Evolutionary conservation across 176 grass and related monocot genomes (phyloP).

Genomic region (Rhynchospora pubera): DNA sequence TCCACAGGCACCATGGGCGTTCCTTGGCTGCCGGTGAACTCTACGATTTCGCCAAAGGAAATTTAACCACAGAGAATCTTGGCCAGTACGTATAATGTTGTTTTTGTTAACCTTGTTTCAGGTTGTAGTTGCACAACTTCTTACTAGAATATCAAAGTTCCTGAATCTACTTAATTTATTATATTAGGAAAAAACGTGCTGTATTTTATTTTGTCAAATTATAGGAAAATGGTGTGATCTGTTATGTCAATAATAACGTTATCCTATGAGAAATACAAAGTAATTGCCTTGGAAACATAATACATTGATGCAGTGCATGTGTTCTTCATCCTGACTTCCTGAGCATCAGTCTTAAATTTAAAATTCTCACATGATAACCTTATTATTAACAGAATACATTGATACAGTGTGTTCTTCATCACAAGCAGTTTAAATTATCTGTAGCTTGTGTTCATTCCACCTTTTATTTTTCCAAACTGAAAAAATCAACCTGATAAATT

Average conservation of each 20-base stretch:
- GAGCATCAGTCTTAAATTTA: too few relatives aligned
- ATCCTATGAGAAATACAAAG: neutral
- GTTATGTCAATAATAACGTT: too few relatives aligned
- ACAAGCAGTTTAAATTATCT: too few relatives aligned
- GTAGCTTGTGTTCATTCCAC: neutral
- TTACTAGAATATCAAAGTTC: neutral
- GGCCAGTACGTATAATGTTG: slow-evolving; percentile 27
- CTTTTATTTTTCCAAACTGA: too few relatives aligned
- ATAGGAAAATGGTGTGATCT: too few relatives aligned
- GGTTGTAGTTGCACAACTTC: too few relatives aligned
- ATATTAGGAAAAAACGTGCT: neutral
- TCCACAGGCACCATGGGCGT: slow-evolving; percentile 25
- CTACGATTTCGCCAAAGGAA: slow-evolving; percentile 49
- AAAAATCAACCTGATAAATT: neutral
- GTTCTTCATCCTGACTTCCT: too few relatives aligned
- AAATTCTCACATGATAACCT: too few relatives aligned
- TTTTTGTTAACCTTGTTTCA: neutral
- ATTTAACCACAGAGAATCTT: slow-evolving; percentile 18
- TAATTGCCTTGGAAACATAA: neutral
- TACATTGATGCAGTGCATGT: neutral
- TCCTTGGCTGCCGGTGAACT: slow-evolving; percentile 20
- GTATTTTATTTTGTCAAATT: neutral
- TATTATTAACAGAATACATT: too few relatives aligned
- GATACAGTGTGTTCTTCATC: too few relatives aligned
- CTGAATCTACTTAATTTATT: neutral